A percentile compares a stretch with the other conserved stretches of the same genome.
These are phyloP conservation scores for Cyberlindnera samutprakarnensis DNA, from an alignment of 805 yeast species.

Conservation along the genomic window DNA sequence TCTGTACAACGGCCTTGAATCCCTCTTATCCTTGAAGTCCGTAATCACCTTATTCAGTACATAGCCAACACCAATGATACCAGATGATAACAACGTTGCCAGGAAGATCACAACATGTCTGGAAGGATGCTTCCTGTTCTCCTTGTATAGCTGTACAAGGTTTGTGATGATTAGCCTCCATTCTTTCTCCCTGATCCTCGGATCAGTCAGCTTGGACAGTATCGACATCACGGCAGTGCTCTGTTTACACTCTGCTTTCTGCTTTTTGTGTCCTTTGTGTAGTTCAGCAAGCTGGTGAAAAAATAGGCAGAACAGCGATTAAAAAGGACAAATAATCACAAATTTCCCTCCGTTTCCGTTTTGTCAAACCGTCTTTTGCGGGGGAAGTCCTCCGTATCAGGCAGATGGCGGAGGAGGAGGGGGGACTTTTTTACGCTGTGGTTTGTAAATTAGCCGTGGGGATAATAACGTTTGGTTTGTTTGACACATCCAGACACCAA, in stretches of 20 bases:
- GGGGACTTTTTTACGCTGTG: too few relatives aligned
- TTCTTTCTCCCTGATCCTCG: constrained; percentile 15
- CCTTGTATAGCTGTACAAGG: constrained; percentile 19
- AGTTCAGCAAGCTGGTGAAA: not conserved
- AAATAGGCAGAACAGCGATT: too few relatives aligned
- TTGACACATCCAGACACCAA: too few relatives aligned
- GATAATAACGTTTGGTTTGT: too few relatives aligned
- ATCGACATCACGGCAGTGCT: not conserved
- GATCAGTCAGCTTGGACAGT: constrained; percentile 15
- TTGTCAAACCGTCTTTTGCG: too few relatives aligned
- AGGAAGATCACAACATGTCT: constrained; percentile 22
- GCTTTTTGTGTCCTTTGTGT: not conserved
- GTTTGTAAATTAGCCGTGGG: too few relatives aligned
- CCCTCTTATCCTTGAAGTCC: constrained; percentile 22
- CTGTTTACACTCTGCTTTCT: not conserved
- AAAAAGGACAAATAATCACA: too few relatives aligned
- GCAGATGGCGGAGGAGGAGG: too few relatives aligned
- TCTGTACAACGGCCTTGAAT: constrained; percentile 21
- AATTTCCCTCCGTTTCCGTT: too few relatives aligned
- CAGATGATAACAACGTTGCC: constrained; percentile 18
- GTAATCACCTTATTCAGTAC: constrained; percentile 19
- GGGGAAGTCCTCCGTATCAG: too few relatives aligned
- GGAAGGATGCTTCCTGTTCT: constrained; percentile 21
- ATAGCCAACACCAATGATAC: constrained; percentile 15
- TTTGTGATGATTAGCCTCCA: constrained; percentile 15